Evolutionary conservation across 1,284 basidiomycete species (phyloP), one percentile per base, ranked within the genome.

Genomic region (Boletus mariae): DNA sequence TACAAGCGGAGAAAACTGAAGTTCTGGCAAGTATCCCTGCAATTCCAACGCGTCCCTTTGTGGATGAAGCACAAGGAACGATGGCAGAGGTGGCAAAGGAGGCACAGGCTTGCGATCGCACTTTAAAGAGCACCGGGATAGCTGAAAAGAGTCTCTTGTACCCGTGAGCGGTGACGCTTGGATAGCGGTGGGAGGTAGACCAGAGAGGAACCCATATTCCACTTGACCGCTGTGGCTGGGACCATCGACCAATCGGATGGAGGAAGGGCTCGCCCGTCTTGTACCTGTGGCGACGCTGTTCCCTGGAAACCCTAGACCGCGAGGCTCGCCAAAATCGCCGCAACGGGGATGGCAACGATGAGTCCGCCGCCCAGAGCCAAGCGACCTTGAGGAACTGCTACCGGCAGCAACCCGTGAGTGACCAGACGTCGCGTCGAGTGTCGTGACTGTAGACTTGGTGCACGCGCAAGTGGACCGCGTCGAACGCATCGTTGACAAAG

Each of bases 131-230:
- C 47, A 54, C 35, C 47, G 59, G 1, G 62, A 57, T 10, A 67
- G 31, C 53, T 68, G 68, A 23, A 71, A 43, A 32, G 66, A 71
- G 28, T 71, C 69, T 25, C 67, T 55, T 5, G 57, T 41, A 2
- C 60, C 57, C 51, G 53, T 57, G 10, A 68, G 53, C 28, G 67
- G 66, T 2, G 69, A 68, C 1, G 20, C 15, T 17, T 37, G 11
- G 47, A 46, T 5, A 15, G 54, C 51, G n/a, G 53, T 23, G 34
- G 64, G 65, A 0, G 65, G 65, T 23, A 52, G 41, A 12, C 54
- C 58, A 6, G 65, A 59, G 13, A 67, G 57, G 34, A 69, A 71
- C 46, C 57, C 35, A 11, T 53, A 70, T 11, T 57, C 54, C 8
- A 64, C 58, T 23, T 54, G 61, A 40, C 34, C 53, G 51, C 55